phyloP scores from a whole-genome alignment of 2,329 filamentous ascomycete genomes.

The Aspergillus intermedius region DNA sequence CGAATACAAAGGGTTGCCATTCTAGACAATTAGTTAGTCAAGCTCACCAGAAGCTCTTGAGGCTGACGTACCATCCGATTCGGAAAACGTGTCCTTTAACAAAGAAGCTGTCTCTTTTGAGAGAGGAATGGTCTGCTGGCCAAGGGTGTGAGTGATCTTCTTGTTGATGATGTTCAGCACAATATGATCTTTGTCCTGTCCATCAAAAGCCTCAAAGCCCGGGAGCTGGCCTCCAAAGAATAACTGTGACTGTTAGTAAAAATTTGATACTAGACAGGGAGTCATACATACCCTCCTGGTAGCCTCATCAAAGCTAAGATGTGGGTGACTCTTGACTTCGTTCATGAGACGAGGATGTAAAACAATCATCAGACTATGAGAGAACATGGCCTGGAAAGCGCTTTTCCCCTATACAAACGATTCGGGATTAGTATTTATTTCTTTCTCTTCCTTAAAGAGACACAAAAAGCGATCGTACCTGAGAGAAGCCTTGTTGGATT shows the following conservation, averaged over 20 bases:
- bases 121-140: slow-evolving; percentile 22
- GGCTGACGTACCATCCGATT: slow-evolving; percentile 18
- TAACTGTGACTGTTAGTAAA: slow-evolving; percentile 11
- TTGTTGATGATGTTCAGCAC: slow-evolving; percentile 21
- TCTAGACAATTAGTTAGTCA: slow-evolving; percentile 27
- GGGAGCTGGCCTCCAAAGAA: slow-evolving; percentile 24
- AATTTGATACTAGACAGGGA: not conserved
- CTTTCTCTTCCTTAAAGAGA: not conserved
- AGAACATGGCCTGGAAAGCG: slow-evolving; percentile 23
- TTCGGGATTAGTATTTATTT: not conserved
- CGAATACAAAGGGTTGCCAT: slow-evolving; percentile 51
- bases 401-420: slow-evolving; percentile 12
- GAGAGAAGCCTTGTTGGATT: slow-evolving; percentile 21
- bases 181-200: slow-evolving; percentile 8
- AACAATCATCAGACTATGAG: slow-evolving; percentile 18
- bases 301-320: slow-evolving; percentile 21
- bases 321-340: slow-evolving; percentile 27
- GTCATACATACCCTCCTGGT: slow-evolving; percentile 15
- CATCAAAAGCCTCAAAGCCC: slow-evolving; percentile 25
- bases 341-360: slow-evolving; percentile 25
- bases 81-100: slow-evolving; percentile 17
- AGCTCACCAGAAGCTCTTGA: not conserved
- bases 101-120: slow-evolving; percentile 20
- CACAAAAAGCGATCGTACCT: slow-evolving; percentile 11
- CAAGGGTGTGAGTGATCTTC: slow-evolving; percentile 25